phyloP scores from a whole-genome alignment of 116 monocot species.

The Trichopus zeylanicus region DNA sequence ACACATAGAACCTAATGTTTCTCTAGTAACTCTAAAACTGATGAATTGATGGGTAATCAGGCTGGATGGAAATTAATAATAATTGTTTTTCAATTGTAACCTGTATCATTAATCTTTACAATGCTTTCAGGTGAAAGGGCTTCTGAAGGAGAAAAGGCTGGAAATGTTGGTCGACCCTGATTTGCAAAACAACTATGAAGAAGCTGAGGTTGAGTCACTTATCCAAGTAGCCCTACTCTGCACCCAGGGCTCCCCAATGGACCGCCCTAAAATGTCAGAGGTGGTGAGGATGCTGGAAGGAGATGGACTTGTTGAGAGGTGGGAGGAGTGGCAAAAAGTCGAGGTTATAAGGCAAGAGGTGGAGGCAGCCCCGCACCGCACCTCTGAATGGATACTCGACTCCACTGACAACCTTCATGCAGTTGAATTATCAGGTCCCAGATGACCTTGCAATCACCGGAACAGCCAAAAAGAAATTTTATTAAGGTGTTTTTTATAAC shows the following conservation, averaged over 20 bases:
- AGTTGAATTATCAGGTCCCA: constrained; percentile 51
- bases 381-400: constrained; percentile 60
- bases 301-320: constrained; percentile 89
- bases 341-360: constrained; percentile 68
- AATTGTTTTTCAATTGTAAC: too few species aligned
- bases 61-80: background rate
- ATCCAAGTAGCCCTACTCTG: constrained; percentile 92
- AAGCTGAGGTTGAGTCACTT: constrained; percentile 79
- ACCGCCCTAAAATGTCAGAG: constrained; percentile 88
- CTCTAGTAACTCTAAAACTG: too few species aligned
- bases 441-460: constrained; percentile 7
- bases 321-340: constrained; percentile 96
- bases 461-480: background rate
- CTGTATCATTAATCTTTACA: background rate
- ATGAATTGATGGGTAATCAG: background rate
- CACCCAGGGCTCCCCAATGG: constrained; percentile 80
- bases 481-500: too few species aligned
- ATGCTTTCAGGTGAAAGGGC: constrained; percentile 73
- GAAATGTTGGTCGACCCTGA: constrained; percentile 94
- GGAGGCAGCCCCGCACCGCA: constrained; percentile 45
- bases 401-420: constrained; percentile 53
- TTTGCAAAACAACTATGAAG: constrained; percentile 54
- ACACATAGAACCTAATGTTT: too few species aligned
- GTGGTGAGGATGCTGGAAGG: constrained; percentile 98
- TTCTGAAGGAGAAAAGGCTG: constrained; percentile 78